phyloP scores from a whole-genome alignment of 192 early-diverging fungal genomes.

The Helicostylum pulchrum region DNA sequence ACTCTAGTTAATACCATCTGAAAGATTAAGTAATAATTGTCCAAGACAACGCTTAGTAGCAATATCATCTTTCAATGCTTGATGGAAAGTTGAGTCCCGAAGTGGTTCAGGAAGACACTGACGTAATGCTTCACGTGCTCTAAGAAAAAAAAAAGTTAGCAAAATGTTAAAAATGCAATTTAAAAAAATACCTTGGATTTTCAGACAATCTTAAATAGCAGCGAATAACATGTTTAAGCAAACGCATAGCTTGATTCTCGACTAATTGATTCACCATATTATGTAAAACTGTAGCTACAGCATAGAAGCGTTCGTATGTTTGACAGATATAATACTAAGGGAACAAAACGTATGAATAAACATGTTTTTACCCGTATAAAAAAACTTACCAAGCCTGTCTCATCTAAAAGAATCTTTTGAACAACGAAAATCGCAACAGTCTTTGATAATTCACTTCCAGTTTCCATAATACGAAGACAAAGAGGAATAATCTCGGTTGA shows the following conservation, averaged over 20 bases:
- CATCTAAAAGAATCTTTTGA: constrained; percentile 93
- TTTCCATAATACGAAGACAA: constrained; percentile 98
- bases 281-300: constrained; percentile 89
- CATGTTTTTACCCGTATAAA: constrained; percentile 37
- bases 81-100: constrained; percentile 82
- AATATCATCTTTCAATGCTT: constrained; percentile 83
- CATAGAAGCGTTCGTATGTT: constrained; percentile 90
- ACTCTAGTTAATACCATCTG: constrained; percentile 37
- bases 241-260: constrained; percentile 74
- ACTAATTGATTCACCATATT: constrained; percentile 93
- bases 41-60: constrained; percentile 83
- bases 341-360: neutral
- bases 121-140: constrained; percentile 87
- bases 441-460: constrained; percentile 93
- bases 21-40: constrained; percentile 60
- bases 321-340: constrained; percentile 75
- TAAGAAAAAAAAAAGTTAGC: constrained; percentile 3
- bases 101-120: constrained; percentile 88
- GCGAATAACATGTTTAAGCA: constrained; percentile 92
- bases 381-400: constrained; percentile 70
- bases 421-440: constrained; percentile 99
- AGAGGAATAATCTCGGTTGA: constrained; percentile 97
- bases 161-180: too few relatives aligned
- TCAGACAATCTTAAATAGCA: constrained; percentile 92
- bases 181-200: constrained; percentile 63